A percentile compares a stretch with the other conserved stretches of the same genome.
These are phyloP conservation scores for Spathaspora passalidarum DNA, from an alignment of 805 yeast genomes.

Conservation along the genomic window DNA sequence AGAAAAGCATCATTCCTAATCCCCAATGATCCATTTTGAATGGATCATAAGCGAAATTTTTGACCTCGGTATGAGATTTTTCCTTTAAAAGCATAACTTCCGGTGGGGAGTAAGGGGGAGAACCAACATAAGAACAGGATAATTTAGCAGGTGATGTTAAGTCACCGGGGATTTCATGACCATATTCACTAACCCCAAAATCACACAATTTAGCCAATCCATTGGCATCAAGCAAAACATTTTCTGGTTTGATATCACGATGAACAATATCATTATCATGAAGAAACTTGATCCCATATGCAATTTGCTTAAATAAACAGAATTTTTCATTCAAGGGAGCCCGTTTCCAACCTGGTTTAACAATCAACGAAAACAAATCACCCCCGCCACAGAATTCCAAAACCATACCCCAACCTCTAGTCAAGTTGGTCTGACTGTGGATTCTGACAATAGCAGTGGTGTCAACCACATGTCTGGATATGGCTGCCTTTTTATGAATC, in stretches of 20 bases:
- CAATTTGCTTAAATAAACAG: slow-evolving; percentile 68
- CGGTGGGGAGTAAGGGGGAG: slow-evolving; percentile 81
- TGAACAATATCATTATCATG: slow-evolving; percentile 70
- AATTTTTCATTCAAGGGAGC: slow-evolving; percentile 49
- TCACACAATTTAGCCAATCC: slow-evolving; percentile 71
- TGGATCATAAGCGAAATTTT: slow-evolving; percentile 54
- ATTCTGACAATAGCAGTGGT: slow-evolving; percentile 55
- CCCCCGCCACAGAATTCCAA: slow-evolving; percentile 62
- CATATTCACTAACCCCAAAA: slow-evolving; percentile 72
- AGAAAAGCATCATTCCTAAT: slow-evolving; percentile 64
- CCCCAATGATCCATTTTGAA: slow-evolving; percentile 73
- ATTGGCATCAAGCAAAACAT: slow-evolving; percentile 53
- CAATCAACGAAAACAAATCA: slow-evolving; percentile 57
- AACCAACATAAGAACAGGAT: slow-evolving; percentile 59
- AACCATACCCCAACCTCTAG: slow-evolving; percentile 75
- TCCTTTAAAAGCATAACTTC: slow-evolving; percentile 59
- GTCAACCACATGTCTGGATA: slow-evolving; percentile 59
- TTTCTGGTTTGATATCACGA: slow-evolving; percentile 74
- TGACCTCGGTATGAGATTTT: slow-evolving; percentile 24
- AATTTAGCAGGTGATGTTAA: slow-evolving; percentile 36
- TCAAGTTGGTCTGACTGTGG: slow-evolving; percentile 50
- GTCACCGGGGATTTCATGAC: slow-evolving; percentile 53
- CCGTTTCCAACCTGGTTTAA: slow-evolving; percentile 59
- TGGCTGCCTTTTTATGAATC: slow-evolving; percentile 51
- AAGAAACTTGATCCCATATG: slow-evolving; percentile 56